phyloP scores from a whole-genome alignment of 768 basidiomycete species.

The Tricholoma bakamatsutake region DNA sequence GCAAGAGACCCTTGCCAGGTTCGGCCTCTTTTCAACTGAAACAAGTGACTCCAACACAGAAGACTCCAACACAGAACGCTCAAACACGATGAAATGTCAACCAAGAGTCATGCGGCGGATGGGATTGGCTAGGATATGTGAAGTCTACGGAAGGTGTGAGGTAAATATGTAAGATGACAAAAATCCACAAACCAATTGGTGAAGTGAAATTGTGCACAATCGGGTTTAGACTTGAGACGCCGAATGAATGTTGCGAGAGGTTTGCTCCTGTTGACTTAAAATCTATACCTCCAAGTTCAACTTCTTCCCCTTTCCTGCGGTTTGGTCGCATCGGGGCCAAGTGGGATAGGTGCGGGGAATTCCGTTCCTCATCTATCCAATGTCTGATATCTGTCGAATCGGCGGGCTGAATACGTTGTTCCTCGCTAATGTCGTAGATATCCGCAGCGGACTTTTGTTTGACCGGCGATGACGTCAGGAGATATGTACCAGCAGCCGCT shows the following conservation, averaged over 20 bases:
- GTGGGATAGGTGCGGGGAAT: constrained; percentile 13
- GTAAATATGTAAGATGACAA: neutral
- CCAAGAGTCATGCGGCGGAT: neutral
- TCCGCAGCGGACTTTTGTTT: constrained; percentile 19
- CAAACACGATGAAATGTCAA: neutral
- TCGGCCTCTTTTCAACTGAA: too few species aligned
- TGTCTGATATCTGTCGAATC: constrained; percentile 15
- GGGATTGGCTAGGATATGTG: constrained; percentile 11
- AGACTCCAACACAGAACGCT: neutral
- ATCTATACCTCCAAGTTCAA: constrained; percentile 30
- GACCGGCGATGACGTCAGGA: constrained; percentile 30
- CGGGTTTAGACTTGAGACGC: constrained; percentile 35
- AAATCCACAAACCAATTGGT: constrained; percentile 50
- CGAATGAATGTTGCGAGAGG: constrained; percentile 36
- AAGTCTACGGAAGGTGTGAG: constrained; percentile 16
- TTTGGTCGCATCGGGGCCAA: constrained; percentile 37
- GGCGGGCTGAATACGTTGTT: constrained; percentile 8
- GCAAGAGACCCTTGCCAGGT: too few species aligned
- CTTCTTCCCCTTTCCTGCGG: constrained; percentile 32
- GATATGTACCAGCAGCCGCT: constrained; percentile 21
- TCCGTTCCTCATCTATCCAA: constrained; percentile 27
- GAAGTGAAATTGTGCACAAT: constrained; percentile 63
- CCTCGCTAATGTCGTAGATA: constrained; percentile 15
- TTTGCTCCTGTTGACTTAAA: constrained; percentile 34
- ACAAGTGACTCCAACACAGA: too few species aligned